These are phyloP conservation scores for Lipomyces yarrowii DNA, from an alignment of 1,139 yeast species.

Conservation along the genomic window DNA sequence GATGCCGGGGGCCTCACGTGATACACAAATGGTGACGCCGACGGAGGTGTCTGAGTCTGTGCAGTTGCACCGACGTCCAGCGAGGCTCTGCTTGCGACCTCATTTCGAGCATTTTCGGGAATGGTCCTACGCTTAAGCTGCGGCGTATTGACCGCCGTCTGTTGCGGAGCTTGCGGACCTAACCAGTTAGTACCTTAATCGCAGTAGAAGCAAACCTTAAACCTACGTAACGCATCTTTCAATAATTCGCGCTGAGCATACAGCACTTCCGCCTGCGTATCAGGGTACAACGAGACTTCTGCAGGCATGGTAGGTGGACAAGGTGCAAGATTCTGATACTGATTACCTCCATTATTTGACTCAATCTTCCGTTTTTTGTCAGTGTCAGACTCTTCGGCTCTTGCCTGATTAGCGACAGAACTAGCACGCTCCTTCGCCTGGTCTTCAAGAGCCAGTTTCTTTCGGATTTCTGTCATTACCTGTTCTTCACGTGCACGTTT, in stretches of 20 bases:
- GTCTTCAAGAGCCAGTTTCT: conserved; percentile 10
- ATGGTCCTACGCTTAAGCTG: not conserved
- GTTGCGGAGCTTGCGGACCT: not conserved
- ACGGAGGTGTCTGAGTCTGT: not conserved
- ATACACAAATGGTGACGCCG: conserved; percentile 1
- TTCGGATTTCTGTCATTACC: conserved; percentile 23
- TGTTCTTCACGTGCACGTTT: conserved; percentile 20
- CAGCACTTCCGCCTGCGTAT: conserved; percentile 13
- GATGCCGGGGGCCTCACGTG: not conserved
- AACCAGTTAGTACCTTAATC: not conserved
- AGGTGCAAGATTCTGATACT: not conserved
- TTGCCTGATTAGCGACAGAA: not conserved
- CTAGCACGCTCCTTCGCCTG: not conserved
- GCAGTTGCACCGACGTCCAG: not conserved
- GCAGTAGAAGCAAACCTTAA: not conserved
- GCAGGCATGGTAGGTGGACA: not conserved
- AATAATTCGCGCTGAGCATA: conserved; percentile 8
- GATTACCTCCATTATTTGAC: not conserved
- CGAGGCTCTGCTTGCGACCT: not conserved
- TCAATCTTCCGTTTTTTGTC: not conserved
- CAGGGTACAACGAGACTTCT: conserved; percentile 8
- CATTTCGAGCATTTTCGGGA: not conserved
- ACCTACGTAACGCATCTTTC: conserved; percentile 1
- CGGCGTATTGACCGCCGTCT: not conserved
- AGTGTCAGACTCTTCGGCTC: not conserved